Percentiles rank a stretch among this genome's conserved stretches.
Evolutionary conservation across 176 grass and related monocot species (phyloP).

Genomic region (Areca catechu): DNA sequence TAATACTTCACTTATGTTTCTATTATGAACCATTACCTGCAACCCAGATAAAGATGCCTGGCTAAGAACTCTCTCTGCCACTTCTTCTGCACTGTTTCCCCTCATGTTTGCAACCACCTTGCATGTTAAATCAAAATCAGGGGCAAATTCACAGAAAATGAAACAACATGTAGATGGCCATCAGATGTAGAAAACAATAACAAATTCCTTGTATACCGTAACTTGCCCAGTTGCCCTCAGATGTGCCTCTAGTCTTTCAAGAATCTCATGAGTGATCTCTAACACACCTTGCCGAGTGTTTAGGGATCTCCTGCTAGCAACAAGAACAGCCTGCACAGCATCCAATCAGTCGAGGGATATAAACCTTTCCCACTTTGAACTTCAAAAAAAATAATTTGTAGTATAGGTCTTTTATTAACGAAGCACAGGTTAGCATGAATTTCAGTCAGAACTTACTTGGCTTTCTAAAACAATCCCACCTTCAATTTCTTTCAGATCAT

Average conservation of each 20-base stretch:
- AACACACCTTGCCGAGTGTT: slow-evolving; percentile 59
- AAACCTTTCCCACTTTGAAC: no score
- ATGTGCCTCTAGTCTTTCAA: slow-evolving; percentile 96
- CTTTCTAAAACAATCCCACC: slow-evolving; percentile 83
- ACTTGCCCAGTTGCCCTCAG: slow-evolving; percentile 55
- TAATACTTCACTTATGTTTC: no score
- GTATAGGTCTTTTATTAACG: no score
- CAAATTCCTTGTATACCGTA: slow-evolving; percentile 40
- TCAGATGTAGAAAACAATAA: no score
- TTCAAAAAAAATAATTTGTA: no score
- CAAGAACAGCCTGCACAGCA: slow-evolving; percentile 62
- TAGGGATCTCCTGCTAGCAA: slow-evolving; percentile 75
- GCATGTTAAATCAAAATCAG: neutral
- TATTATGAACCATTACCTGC: slow-evolving; percentile 41
- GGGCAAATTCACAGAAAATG: no score
- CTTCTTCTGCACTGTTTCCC: slow-evolving; percentile 76
- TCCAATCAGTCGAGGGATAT: no score
- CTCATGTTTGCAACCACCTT: slow-evolving; percentile 98
- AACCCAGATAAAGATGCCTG: slow-evolving; percentile 72
- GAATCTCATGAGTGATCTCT: slow-evolving; percentile 85
- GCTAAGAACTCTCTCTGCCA: slow-evolving; percentile 76
- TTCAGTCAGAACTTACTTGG: slow-evolving; percentile 45
- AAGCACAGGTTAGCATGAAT: no score
- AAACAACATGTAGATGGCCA: no score
- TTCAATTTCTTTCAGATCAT: slow-evolving; percentile 96